A percentile compares a stretch with the other conserved stretches of the same genome.
These are phyloP conservation scores for Wallacemonas collosoma DNA, from an alignment of 208 protist species.

Conservation along the genomic window DNA sequence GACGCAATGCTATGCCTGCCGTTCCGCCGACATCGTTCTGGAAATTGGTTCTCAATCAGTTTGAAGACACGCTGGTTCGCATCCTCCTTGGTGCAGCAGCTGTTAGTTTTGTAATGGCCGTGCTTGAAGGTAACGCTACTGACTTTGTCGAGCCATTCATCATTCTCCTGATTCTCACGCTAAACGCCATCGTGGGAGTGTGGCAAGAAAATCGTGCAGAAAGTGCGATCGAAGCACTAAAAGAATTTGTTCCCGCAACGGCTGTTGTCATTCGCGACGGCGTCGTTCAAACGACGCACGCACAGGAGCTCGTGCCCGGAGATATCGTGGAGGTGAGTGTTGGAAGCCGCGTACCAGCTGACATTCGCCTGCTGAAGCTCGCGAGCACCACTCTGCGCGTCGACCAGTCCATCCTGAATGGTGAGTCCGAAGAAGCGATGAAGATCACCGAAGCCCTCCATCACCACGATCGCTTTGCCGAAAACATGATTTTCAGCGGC, in stretches of 20 bases:
- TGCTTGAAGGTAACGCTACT: conserved; percentile 63
- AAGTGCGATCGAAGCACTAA: conserved; percentile 87
- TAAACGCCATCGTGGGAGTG: conserved; percentile 94
- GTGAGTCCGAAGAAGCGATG: conserved; percentile 90
- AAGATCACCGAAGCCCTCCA: conserved; percentile 57
- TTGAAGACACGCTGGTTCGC: conserved; percentile 90
- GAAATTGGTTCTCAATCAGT: conserved; percentile 84
- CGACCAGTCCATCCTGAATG: conserved; percentile 95
- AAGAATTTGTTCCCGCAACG: conserved; percentile 68
- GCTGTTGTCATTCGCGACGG: conserved; percentile 79
- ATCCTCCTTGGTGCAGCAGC: conserved; percentile 83
- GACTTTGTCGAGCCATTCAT: conserved; percentile 95
- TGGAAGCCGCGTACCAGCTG: conserved; percentile 95
- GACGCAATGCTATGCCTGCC: conserved; percentile 62
- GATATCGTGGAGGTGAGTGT: conserved; percentile 95
- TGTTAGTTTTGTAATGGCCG: conserved; percentile 80
- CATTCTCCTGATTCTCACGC: conserved; percentile 94
- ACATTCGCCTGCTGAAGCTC: conserved; percentile 91
- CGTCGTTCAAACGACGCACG: conserved; percentile 36
- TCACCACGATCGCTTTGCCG: conserved; percentile 56
- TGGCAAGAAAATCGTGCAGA: conserved; percentile 94
- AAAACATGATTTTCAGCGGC: conserved; percentile 94
- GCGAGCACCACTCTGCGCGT: conserved; percentile 86
- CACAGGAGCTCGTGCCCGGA: conserved; percentile 93
- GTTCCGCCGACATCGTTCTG: conserved; percentile 73